phyloP scores from a whole-genome alignment of 192 early-diverging fungal species.

The Backusella parvicylindrica region DNA sequence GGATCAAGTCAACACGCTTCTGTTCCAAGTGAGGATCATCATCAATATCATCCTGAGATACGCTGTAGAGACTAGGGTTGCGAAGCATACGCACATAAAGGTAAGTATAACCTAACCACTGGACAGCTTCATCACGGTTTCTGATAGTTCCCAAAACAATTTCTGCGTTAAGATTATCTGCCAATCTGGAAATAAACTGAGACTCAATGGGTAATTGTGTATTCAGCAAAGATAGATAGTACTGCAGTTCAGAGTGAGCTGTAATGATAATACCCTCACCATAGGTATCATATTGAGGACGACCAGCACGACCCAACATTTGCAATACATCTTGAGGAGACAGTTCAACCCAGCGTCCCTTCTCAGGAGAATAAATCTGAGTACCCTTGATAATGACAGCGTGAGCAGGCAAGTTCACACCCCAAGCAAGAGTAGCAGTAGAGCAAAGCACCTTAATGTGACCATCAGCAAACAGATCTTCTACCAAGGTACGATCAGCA shows the following conservation, averaged over 20 bases:
- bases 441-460: slow-evolving; percentile 92
- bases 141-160: slow-evolving; percentile 90
- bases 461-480: slow-evolving; percentile 89
- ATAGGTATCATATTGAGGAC: slow-evolving; percentile 92
- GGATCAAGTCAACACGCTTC: slow-evolving; percentile 86
- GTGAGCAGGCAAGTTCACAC: slow-evolving; percentile 98
- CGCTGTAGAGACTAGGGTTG: slow-evolving; percentile 84
- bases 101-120: slow-evolving; percentile 96
- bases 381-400: slow-evolving; percentile 99
- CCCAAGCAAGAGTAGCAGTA: slow-evolving; percentile 98
- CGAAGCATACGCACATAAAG: slow-evolving; percentile 95
- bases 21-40: slow-evolving; percentile 80
- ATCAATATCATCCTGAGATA: slow-evolving; percentile 63
- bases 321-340: slow-evolving; percentile 96
- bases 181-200: slow-evolving; percentile 81
- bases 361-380: slow-evolving; percentile 94
- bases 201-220: slow-evolving; percentile 98
- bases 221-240: slow-evolving; percentile 92
- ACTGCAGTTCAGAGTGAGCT: slow-evolving; percentile 86
- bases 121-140: slow-evolving; percentile 89
- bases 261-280: slow-evolving; percentile 99
- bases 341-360: slow-evolving; percentile 93
- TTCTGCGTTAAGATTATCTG: slow-evolving; percentile 96
- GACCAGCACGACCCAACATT: slow-evolving; percentile 97
- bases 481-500: slow-evolving; percentile 87